These are phyloP conservation scores for Dothiorella sarmentorum DNA, from an alignment of 2,329 filamentous ascomycete species.

Conservation along the genomic window DNA sequence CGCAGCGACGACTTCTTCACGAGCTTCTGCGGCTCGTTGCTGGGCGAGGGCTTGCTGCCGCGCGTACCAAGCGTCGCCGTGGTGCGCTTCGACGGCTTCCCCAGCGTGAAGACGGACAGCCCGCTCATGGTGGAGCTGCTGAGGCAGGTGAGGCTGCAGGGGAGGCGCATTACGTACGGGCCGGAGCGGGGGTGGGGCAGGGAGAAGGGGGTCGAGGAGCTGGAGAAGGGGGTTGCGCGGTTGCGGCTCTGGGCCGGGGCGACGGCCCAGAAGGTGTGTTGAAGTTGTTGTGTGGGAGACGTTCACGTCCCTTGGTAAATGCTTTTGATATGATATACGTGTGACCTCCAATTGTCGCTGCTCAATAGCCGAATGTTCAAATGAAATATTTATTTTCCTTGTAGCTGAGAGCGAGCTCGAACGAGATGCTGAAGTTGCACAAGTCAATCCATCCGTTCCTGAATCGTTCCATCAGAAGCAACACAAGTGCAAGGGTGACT, in stretches of 20 bases:
- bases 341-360: neutral
- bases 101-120: constrained; percentile 61
- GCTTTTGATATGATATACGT: neutral
- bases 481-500: too few species aligned
- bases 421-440: too few species aligned
- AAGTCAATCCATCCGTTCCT: too few species aligned
- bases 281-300: neutral
- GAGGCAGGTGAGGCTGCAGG: constrained; percentile 46
- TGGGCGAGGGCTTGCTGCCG: constrained; percentile 56
- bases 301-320: too few species aligned
- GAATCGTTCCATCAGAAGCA: too few species aligned
- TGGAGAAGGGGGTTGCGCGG: constrained; percentile 20
- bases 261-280: too few species aligned
- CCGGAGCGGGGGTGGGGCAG: constrained; percentile 64
- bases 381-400: too few species aligned
- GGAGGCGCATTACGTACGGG: constrained; percentile 59
- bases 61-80: constrained; percentile 55
- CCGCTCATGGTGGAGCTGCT: constrained; percentile 63
- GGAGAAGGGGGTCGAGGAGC: constrained; percentile 38
- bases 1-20: constrained; percentile 67
- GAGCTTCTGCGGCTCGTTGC: constrained; percentile 57
- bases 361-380: neutral
- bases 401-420: too few species aligned
- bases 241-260: constrained; percentile 4
- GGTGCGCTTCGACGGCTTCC: constrained; percentile 68